Conservation (phyloP, 2,329 filamentous ascomycete genomes). For the Ascochyta pisi region DNA sequence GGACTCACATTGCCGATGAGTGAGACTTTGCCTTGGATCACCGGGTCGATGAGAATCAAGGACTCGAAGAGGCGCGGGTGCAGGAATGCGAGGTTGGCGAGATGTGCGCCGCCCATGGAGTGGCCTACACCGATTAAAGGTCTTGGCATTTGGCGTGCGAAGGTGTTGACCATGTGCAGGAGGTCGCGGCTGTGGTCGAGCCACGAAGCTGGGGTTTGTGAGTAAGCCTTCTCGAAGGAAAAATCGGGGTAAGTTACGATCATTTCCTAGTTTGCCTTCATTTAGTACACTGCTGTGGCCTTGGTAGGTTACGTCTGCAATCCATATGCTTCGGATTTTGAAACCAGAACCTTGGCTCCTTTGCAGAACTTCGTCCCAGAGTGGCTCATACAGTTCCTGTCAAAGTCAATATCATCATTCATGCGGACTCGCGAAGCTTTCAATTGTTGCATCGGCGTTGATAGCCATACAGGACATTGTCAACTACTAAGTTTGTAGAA, state of each 20-base stretch:
- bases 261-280: conserved; percentile 77
- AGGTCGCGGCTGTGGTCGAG: conserved; percentile 85
- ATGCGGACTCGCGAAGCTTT: not conserved
- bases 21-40: conserved; percentile 65
- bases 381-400: conserved; percentile 87
- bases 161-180: conserved; percentile 82
- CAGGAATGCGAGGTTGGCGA: conserved; percentile 74
- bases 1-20: conserved; percentile 51
- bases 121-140: conserved; percentile 87
- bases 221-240: not conserved
- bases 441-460: not conserved
- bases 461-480: not conserved
- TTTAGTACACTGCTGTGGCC: conserved; percentile 81
- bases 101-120: conserved; percentile 81
- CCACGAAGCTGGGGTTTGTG: conserved; percentile 71
- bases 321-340: conserved; percentile 83
- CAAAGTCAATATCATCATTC: conserved; percentile 10
- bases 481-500: not conserved
- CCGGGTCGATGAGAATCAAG: conserved; percentile 83
- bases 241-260: conserved; percentile 61
- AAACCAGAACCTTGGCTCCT: conserved; percentile 66
- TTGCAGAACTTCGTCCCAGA: conserved; percentile 82
- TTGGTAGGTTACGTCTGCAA: conserved; percentile 87
- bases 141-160: conserved; percentile 78
- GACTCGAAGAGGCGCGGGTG: conserved; percentile 81